A percentile compares a stretch with the other conserved stretches of the same genome.
phyloP scores from a whole-genome alignment of 73 alveolate species.

The Paramecium biaurelia region DNA sequence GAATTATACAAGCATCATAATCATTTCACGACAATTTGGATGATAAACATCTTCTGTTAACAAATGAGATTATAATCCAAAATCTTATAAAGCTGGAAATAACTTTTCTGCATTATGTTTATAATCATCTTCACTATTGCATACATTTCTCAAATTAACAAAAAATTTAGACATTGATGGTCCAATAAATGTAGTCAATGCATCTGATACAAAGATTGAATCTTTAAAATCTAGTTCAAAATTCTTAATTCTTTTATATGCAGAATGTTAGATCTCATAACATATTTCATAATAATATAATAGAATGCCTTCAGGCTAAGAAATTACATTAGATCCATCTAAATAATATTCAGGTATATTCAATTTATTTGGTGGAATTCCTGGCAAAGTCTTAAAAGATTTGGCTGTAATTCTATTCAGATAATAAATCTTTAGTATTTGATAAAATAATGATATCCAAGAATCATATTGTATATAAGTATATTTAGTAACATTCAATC shows the following conservation, averaged over 20 bases:
- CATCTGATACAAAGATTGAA: not conserved
- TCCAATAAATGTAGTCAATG: not conserved
- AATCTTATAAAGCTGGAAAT: slow-evolving; percentile 84
- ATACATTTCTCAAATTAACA: not conserved
- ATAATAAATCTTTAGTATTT: slow-evolving; percentile 90
- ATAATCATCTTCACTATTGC: slow-evolving; percentile 76
- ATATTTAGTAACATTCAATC: slow-evolving; percentile 63
- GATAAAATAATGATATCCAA: slow-evolving; percentile 94
- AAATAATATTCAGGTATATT: slow-evolving; percentile 76
- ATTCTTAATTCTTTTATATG: slow-evolving; percentile 76
- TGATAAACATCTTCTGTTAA: slow-evolving; percentile 75
- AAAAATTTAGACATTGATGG: not conserved
- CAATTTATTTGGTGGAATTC: slow-evolving; percentile 81
- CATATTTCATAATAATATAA: slow-evolving; percentile 86
- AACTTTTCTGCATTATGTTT: slow-evolving; percentile 82
- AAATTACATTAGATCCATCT: slow-evolving; percentile 88
- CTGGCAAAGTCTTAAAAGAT: slow-evolving; percentile 85
- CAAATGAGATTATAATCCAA: slow-evolving; percentile 83
- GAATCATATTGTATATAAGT: slow-evolving; percentile 91
- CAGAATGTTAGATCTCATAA: slow-evolving; percentile 75
- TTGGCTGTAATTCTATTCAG: slow-evolving; percentile 94
- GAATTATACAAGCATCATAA: slow-evolving; percentile 84
- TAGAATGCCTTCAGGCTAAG: slow-evolving; percentile 87
- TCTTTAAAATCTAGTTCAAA: slow-evolving; percentile 79
- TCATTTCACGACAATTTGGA: slow-evolving; percentile 95